Evolutionary conservation across 164 flowering plant species (phyloP), one percentile per base, ranked within the genome.

Genomic region (Malania oleifera): DNA sequence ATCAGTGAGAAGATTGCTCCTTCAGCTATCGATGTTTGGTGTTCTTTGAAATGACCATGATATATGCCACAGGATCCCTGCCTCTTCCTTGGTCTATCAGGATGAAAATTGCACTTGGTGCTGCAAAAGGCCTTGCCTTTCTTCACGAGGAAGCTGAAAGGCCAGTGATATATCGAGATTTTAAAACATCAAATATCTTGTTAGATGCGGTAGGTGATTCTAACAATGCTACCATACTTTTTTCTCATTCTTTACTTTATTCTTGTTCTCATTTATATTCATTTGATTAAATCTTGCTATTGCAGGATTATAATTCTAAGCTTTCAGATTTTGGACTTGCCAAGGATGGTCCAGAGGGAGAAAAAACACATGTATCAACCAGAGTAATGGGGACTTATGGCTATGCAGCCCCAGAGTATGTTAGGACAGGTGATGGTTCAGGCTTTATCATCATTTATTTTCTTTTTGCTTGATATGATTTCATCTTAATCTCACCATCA

Each of bases 21-120:
- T n/a, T n/a, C n/a, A n/a, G n/a, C n/a, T n/a, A n/a, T n/a, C n/a
- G n/a, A n/a, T n/a, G n/a, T n/a, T n/a, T n/a, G n/a, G n/a, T n/a
- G n/a, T n/a, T n/a, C n/a, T n/a, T 9, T 24, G n/a, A 24, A 24
- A 18, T 24, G 54, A 50, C 20, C 13, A 7, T 57, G 28, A 35
- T 46, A 45, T 44, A 12, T 56, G 40, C 40, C 5, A 35, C 59
- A 76, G 80, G 80, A 59, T 68, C 80, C 13, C 22, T 76, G 55
- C 81, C 81, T 45, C 81, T 77, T 63, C 72, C 81, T 46, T 77
- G 81, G 81, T 26, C 77, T 15, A 52, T 57, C 64, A 64, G 81
- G 59, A 63, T 75, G 76, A 72, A 67, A 62, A 70, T 75, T 39
- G 73, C 74, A 18, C 59, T 75, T 31, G 75, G 65, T 64, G 79